A percentile compares a stretch with the other conserved stretches of the same genome.
Evolutionary conservation across 805 yeast species (phyloP).

Genomic region (Wickerhamomyces rabaulensis): DNA sequence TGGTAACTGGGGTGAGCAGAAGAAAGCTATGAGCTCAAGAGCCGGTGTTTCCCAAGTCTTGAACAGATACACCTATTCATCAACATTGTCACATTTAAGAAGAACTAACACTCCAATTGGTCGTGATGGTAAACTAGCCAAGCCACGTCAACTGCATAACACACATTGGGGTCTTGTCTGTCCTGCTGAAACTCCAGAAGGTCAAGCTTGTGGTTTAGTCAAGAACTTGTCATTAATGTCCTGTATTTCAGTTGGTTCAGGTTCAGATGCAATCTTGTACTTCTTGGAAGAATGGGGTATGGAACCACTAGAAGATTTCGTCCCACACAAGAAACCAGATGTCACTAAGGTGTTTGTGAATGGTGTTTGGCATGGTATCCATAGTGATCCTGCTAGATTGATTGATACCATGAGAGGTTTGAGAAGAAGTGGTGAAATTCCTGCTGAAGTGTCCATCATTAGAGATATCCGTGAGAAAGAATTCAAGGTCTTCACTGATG

Average conservation of each 20-base stretch:
- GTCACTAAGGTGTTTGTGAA: conserved; percentile 94
- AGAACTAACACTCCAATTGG: conserved; percentile 99
- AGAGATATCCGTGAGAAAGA: conserved; percentile 97
- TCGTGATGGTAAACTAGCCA: conserved; percentile 97
- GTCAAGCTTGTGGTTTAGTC: conserved; percentile 99
- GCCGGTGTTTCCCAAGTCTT: conserved; percentile 99
- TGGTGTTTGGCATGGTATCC: conserved; percentile 99
- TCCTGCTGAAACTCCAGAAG: conserved; percentile 99
- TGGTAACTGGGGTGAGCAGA: conserved; percentile 99
- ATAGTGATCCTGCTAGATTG: conserved; percentile 89
- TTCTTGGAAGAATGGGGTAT: conserved; percentile 98
- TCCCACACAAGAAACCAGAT: conserved; percentile 85
- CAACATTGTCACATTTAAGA: conserved; percentile 97
- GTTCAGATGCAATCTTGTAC: conserved; percentile 90
- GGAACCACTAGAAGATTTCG: conserved; percentile 95
- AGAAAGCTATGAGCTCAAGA: conserved; percentile 96
- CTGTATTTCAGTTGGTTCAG: conserved; percentile 95
- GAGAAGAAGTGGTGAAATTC: conserved; percentile 92
- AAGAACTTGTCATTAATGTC: conserved; percentile 95
- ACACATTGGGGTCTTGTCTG: conserved; percentile 99
- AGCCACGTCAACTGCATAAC: conserved; percentile 98
- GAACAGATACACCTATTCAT: conserved; percentile 95
- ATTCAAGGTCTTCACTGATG: conserved; percentile 94
- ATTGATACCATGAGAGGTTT: conserved; percentile 86
- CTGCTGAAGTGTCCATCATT: conserved; percentile 93